Conservation (phyloP, 208 protist genomes). For the Acanthamoeba healyi region DNA sequence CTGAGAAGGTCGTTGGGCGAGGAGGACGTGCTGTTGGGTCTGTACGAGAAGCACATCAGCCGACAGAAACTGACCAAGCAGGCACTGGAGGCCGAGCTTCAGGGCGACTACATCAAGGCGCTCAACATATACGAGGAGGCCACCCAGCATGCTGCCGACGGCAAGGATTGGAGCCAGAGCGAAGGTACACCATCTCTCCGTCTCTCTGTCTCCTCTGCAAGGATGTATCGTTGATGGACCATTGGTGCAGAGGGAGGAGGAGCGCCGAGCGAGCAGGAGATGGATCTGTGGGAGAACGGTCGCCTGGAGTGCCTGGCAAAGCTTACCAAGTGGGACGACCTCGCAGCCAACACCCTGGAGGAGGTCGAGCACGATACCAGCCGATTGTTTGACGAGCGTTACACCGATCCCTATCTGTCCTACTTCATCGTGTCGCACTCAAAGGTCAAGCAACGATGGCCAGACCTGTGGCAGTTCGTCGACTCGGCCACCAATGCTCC, state of each 20-base stretch:
- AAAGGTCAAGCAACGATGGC: constrained; percentile 79
- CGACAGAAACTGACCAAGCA: constrained; percentile 76
- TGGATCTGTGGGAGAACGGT: constrained; percentile 87
- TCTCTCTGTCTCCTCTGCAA: background rate
- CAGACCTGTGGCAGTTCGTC: constrained; percentile 75
- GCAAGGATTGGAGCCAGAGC: background rate
- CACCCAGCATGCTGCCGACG: constrained; percentile 47
- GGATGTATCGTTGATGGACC: constrained; percentile 30
- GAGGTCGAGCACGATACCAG: constrained; percentile 63
- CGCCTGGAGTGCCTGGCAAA: constrained; percentile 84
- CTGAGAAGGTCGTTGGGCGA: constrained; percentile 86
- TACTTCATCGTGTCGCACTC: constrained; percentile 75
- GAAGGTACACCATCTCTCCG: too few relatives aligned
- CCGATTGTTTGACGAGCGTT: constrained; percentile 47
- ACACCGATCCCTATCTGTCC: constrained; percentile 72
- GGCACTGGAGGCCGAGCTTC: constrained; percentile 86
- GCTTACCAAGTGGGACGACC: constrained; percentile 79
- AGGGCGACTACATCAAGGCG: constrained; percentile 84
- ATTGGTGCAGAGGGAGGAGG: constrained; percentile 22
- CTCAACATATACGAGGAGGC: constrained; percentile 84
- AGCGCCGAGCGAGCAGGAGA: constrained; percentile 78
- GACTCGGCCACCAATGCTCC: constrained; percentile 39
- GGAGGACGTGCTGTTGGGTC: constrained; percentile 85
- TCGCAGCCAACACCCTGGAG: constrained; percentile 79
- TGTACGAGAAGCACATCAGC: constrained; percentile 85